Evolutionary conservation across 192 early-diverging fungal species (phyloP), one percentile per base, ranked within the genome.

Genomic region (Spizellomyces sp.): DNA sequence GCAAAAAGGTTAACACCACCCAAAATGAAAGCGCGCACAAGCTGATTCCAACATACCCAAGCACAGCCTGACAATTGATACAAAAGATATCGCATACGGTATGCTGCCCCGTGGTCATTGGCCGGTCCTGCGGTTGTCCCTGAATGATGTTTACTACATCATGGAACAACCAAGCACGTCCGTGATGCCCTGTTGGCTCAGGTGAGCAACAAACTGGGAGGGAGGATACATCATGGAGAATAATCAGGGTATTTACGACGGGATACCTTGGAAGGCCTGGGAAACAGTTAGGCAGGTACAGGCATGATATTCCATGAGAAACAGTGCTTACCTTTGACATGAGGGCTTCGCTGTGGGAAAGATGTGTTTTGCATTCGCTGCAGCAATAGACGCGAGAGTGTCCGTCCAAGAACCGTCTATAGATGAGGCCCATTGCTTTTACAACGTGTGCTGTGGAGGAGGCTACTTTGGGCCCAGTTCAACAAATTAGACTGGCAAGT

Each of bases 21-120:
- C 50, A 54, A 54, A 12, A 2, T 0, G 50, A 54, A 19, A 0
- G n/a, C n/a, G n/a, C 2, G 17, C 14, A 54, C 4, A 54, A 19
- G 2, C 14, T 19, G 12, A 0, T 19, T 12, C 1, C 12, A 54
- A 54, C 50, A n/a, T 54, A 72, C 45, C 81, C 81, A 21, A 82
- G 64, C 22, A 77, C 45, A 17, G 72, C 48, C n/a, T 68, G 67
- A 52, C 81, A 82, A 17, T 48, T 55, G 47, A 70, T 76, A 68
- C 92, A 94, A 62, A 69, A 76, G 59, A 94, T 88, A 64, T 91
- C 89, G 19, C 81, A 70, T 43, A 94, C 87, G 6, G 83, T 87
- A 64, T 91, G 89, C 19, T 74, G 59, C 2, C 89, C 89, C 27
- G 89, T 90, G 55, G 79, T 82, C 88, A 90, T 91, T 6, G 50